A percentile compares a stretch with the other conserved stretches of the same genome.
Evolutionary conservation across 805 yeast genomes (phyloP).

Genomic region (Lachancea nothofagi): DNA sequence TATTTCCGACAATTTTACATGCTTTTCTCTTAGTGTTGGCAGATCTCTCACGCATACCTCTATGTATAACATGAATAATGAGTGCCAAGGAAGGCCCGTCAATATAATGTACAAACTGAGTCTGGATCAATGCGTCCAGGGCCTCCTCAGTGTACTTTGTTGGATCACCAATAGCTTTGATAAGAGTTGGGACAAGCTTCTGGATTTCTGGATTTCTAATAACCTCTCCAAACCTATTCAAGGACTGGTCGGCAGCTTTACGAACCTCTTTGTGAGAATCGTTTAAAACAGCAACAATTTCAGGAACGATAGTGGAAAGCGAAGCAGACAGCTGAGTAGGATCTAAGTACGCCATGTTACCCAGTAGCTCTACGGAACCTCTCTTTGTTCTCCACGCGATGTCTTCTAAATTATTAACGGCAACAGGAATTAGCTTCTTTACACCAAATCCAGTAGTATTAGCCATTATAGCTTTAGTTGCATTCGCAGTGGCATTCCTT

Average conservation of each 20-base stretch:
- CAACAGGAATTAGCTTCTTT: constrained; percentile 83
- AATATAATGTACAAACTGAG: constrained; percentile 94
- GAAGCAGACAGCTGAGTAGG: constrained; percentile 91
- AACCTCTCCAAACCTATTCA: constrained; percentile 92
- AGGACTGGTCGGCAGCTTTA: constrained; percentile 84
- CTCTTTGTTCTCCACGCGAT: constrained; percentile 94
- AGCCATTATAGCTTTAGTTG: constrained; percentile 85
- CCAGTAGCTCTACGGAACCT: constrained; percentile 92
- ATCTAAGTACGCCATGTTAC: constrained; percentile 96
- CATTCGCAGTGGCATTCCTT: constrained; percentile 80
- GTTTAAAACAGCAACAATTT: constrained; percentile 88
- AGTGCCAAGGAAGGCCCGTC: constrained; percentile 97
- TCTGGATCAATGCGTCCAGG: constrained; percentile 73
- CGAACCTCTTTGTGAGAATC: constrained; percentile 97
- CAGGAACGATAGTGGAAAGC: constrained; percentile 86
- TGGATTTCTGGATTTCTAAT: constrained; percentile 97
- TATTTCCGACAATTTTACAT: constrained; percentile 96
- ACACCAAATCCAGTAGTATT: constrained; percentile 90
- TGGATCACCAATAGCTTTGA: constrained; percentile 95
- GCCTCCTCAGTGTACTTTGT: constrained; percentile 85
- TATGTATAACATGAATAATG: constrained; percentile 87
- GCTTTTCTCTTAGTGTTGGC: constrained; percentile 89
- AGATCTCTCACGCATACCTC: constrained; percentile 95
- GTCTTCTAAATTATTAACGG: constrained; percentile 78
- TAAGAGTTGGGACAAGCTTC: constrained; percentile 75